phyloP scores from a whole-genome alignment of 2,329 filamentous ascomycete species.

The Colletotrichum aenigma region DNA sequence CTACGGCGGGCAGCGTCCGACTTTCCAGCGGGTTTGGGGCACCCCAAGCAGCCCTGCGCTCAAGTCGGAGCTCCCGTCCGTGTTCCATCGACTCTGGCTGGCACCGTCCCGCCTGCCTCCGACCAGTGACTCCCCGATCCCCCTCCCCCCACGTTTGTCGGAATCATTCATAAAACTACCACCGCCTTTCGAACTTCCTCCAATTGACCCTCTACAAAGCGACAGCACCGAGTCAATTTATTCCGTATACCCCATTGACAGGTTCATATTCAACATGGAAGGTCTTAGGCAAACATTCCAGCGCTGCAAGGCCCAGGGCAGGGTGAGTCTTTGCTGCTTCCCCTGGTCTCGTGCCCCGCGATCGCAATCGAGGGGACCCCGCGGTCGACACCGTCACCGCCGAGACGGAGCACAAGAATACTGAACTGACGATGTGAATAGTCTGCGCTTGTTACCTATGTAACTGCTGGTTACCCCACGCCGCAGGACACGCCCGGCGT shows the following conservation, averaged over 20 bases:
- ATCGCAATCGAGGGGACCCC: conserved; percentile 13
- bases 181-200: not conserved
- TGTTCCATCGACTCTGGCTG: not conserved
- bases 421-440: conserved; percentile 38
- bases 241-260: conserved; percentile 1
- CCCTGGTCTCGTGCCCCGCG: conserved; percentile 26
- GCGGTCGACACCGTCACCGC: not conserved
- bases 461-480: conserved; percentile 90
- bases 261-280: conserved; percentile 49
- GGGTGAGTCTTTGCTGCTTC: conserved; percentile 47
- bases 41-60: not conserved
- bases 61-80: conserved; percentile 5
- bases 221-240: not conserved
- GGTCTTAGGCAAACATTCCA: conserved; percentile 63
- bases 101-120: not conserved
- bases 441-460: conserved; percentile 91
- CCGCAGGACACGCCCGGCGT: conserved; percentile 83
- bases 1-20: not conserved
- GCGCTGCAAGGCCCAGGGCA: conserved; percentile 62
- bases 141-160: not conserved
- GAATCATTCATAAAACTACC: conserved; percentile 9
- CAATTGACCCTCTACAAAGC: not conserved
- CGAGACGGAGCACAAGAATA: not conserved
- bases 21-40: not conserved
- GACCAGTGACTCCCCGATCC: not conserved